Base-by-base conservation (phyloP, 2,329 filamentous ascomycete species). In the Alternaria brassicae region DNA sequence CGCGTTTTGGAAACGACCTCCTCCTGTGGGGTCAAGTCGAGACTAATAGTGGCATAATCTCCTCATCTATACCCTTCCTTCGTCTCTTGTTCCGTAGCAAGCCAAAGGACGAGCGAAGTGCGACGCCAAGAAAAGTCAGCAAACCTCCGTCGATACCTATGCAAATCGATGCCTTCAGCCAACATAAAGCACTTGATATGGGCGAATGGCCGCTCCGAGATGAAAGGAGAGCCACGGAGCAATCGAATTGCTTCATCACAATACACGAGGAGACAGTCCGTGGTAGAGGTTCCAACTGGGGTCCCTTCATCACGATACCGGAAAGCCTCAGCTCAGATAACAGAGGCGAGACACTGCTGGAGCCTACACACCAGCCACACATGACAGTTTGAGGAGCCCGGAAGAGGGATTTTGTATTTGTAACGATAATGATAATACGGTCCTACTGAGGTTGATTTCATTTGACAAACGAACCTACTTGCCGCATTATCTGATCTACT, bases 21-120 rank as follows among this genome's bases (percentile, higher is more conserved):
- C 66, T 78, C 4, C 63, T 83, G n/a, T 83, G 81, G 81, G 80
- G 79, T 59, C 78, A 80, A 59, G 76, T 83, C 25, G 81, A 84
- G 62, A 78, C 81, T 7, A 81, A 81, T 65, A 72, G 79, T 27
- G 81, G 80, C 15, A 82, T 83, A 56, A 75, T 82, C 6, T 80
- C 79, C 2, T 79, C 81, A 0, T 81, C 77, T 0, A 69, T 83
- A 0, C 81, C 81, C 1, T 78, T 81, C 13, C 73, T 84, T 19
- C 76, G 79, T 10, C 73, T 81, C 2, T 71, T 82, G 19, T 80
- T 81, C 56, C 61, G 63, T n/a, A 50, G 68, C 28, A 62, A 58
- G 34, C 63, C 70, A 45, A 62, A 64, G 28, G 50, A 65, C 6
- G 61, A 63, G 27, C 54, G 60, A 8, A 52, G 49, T 34, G 51